A percentile compares a stretch with the other conserved stretches of the same genome.
phyloP scores from a whole-genome alignment of 495 filamentous ascomycete species.

The Barbatosphaeria neglecta region DNA sequence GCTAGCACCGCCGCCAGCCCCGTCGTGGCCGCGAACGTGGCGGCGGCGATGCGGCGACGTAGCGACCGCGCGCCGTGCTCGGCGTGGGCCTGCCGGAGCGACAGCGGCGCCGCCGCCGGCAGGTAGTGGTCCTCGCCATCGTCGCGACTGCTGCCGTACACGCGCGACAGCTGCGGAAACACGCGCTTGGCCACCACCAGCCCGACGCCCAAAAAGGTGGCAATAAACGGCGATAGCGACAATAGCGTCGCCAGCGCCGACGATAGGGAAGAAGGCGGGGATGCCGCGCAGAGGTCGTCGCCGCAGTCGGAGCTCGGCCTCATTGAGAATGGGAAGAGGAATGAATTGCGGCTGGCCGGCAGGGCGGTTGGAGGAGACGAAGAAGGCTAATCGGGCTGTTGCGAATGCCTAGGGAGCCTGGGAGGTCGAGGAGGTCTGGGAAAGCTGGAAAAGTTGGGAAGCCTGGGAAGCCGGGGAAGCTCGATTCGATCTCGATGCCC shows the following conservation, averaged over 20 bases:
- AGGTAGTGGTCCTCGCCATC: constrained; percentile 42
- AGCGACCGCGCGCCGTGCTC: constrained; percentile 31
- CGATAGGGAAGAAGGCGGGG: constrained; percentile 5
- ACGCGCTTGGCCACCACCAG: constrained; percentile 47
- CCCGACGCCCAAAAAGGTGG: constrained; percentile 47
- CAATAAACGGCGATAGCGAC: constrained; percentile 38
- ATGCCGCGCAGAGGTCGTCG: constrained; percentile 20
- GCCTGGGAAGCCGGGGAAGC: too few relatives aligned
- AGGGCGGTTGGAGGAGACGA: too few relatives aligned
- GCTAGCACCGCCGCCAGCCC: constrained; percentile 62
- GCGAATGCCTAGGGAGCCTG: too few relatives aligned
- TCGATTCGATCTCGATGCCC: not conserved
- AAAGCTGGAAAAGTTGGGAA: too few relatives aligned
- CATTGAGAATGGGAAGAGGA: not conserved
- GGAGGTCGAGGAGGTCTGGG: too few relatives aligned
- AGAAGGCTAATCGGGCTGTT: too few relatives aligned
- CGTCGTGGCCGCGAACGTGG: constrained; percentile 59
- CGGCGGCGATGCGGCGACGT: constrained; percentile 42
- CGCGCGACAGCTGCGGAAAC: constrained; percentile 50
- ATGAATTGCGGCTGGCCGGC: not conserved
- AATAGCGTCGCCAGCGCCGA: constrained; percentile 17
- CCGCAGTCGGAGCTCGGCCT: constrained; percentile 8
- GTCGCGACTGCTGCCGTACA: constrained; percentile 25
- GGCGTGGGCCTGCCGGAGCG: constrained; percentile 37
- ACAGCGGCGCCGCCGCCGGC: constrained; percentile 36